Conservation (phyloP, 176 grass and related monocot species). For the Raddia distichophylla region DNA sequence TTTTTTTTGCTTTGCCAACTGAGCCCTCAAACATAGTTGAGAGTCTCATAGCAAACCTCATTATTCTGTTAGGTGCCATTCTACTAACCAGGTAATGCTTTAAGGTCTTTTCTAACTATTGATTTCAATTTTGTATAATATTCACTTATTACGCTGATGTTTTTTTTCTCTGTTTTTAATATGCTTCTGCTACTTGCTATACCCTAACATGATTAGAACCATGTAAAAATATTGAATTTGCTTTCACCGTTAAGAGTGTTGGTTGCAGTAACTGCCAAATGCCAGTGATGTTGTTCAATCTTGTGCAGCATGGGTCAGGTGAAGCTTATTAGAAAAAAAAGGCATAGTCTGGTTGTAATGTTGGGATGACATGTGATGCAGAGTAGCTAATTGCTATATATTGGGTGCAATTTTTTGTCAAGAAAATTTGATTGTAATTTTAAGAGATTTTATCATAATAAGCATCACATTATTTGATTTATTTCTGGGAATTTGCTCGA, state of each 20-base stretch:
- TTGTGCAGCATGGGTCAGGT: neutral
- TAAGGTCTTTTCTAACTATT: conserved; percentile 6
- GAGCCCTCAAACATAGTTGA: conserved; percentile 84
- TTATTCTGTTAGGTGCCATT: conserved; percentile 90
- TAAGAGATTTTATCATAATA: neutral
- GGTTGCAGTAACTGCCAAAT: conserved; percentile 1
- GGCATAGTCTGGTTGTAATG: neutral
- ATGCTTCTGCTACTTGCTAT: too few relatives aligned
- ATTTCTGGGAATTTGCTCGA: neutral
- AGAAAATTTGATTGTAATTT: neutral
- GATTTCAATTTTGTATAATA: neutral
- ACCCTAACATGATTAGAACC: conserved; percentile 1
- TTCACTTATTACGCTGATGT: conserved; percentile 18
- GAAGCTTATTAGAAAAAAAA: conserved; percentile 1
- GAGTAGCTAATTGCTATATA: conserved; percentile 13
- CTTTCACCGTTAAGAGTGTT: neutral
- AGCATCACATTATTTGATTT: neutral
- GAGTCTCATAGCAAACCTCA: conserved; percentile 81
- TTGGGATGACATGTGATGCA: conserved; percentile 12
- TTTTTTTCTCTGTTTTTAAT: too few relatives aligned
- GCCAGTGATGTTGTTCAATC: neutral
- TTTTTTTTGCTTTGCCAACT: conserved; percentile 90
- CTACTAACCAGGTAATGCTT: conserved; percentile 84
- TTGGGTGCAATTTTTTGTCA: neutral
- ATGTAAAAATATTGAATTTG: conserved; percentile 5